phyloP scores from a whole-genome alignment of 2,329 filamentous ascomycete genomes.

The Fusarium hostae region DNA sequence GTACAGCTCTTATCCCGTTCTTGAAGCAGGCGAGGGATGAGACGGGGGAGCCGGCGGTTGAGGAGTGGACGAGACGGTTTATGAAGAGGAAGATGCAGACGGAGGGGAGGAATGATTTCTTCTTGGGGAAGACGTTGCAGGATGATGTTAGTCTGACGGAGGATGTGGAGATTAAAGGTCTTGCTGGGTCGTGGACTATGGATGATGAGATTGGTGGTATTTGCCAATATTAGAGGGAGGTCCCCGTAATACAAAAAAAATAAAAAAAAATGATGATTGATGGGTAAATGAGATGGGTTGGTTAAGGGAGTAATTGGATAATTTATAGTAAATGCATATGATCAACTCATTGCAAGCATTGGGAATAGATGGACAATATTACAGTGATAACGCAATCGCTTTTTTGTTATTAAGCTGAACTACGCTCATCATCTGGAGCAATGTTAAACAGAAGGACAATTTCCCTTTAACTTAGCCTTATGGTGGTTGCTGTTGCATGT shows the following conservation, averaged over 20 bases:
- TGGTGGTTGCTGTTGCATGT: not conserved
- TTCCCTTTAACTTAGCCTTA: not conserved
- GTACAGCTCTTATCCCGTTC: constrained; percentile 93
- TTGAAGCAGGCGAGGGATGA: constrained; percentile 96
- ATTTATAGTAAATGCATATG: constrained; percentile 1
- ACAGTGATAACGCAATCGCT: not conserved
- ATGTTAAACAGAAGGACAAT: not conserved
- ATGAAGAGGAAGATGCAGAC: constrained; percentile 64
- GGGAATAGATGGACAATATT: not conserved
- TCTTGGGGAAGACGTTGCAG: constrained; percentile 64
- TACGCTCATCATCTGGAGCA: not conserved
- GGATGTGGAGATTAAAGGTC: constrained; percentile 67
- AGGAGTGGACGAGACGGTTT: constrained; percentile 68
- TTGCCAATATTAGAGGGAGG: constrained; percentile 60
- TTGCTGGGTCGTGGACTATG: constrained; percentile 89
- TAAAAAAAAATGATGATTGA: not conserved
- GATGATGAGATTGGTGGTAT: constrained; percentile 80
- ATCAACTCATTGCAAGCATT: not conserved
- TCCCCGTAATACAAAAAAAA: not conserved
- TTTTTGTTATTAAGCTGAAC: not conserved
- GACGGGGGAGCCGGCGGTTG: constrained; percentile 89
- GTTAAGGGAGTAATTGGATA: not conserved
- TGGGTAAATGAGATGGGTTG: not conserved
- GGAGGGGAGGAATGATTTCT: constrained; percentile 66
- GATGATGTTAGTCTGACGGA: constrained; percentile 51